Evolutionary conservation across 352 stramenopile genomes (phyloP).

Genomic region (Pythium scleroteichum): DNA sequence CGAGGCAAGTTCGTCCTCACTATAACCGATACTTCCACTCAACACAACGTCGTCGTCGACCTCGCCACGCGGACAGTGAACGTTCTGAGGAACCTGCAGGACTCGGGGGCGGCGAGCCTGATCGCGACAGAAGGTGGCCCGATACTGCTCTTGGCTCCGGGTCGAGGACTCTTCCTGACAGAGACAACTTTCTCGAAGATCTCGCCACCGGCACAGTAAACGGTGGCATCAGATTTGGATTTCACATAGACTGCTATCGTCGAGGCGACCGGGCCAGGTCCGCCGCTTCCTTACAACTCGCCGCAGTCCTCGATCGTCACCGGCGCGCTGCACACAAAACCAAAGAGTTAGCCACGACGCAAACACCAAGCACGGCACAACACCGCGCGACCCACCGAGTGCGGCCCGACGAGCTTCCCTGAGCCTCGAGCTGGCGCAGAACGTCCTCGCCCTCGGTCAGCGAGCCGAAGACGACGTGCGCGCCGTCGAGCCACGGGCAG

Average conservation of each 20-base stretch:
- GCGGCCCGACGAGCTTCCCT: constrained; percentile 92
- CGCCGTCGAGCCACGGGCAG: constrained; percentile 88
- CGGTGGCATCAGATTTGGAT: too few relatives aligned
- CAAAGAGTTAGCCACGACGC: constrained; percentile 9
- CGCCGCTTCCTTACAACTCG: constrained; percentile 64
- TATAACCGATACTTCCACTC: background rate
- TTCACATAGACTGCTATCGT: too few relatives aligned
- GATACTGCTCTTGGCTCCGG: too few relatives aligned
- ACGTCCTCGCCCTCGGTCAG: constrained; percentile 95
- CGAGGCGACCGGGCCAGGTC: background rate
- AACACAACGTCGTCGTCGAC: background rate
- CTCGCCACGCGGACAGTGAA: constrained; percentile 3
- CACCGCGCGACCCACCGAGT: constrained; percentile 57
- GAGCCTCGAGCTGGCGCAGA: constrained; percentile 94
- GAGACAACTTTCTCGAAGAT: too few relatives aligned
- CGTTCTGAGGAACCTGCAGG: background rate
- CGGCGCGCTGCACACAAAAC: constrained; percentile 28
- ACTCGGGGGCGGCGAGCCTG: too few relatives aligned
- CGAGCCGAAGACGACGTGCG: constrained; percentile 94
- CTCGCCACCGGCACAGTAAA: too few relatives aligned
- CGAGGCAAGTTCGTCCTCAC: background rate
- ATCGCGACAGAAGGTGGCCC: too few relatives aligned
- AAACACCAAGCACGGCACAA: background rate
- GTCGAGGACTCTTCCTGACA: too few relatives aligned
- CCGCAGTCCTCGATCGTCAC: constrained; percentile 97